Conservation (phyloP, 495 filamentous ascomycete species). For the Durotheca rogersii region DNA sequence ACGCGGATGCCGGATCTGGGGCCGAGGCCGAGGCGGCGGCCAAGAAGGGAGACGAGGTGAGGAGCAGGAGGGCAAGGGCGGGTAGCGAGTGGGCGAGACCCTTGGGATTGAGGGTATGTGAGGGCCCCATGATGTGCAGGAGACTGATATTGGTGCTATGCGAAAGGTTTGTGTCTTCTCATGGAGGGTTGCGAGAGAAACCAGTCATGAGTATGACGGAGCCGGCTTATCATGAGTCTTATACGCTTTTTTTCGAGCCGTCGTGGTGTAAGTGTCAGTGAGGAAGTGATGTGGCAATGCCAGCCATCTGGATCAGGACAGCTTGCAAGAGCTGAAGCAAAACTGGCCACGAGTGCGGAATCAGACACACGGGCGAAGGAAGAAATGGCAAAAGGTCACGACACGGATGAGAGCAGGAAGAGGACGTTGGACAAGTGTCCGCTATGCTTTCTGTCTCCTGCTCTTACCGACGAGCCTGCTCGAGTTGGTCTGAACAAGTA, state of each 20-base stretch:
- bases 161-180: too few relatives aligned
- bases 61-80: background rate
- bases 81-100: slow-evolving; percentile 9
- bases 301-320: slow-evolving; percentile 35
- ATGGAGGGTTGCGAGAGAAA: too few relatives aligned
- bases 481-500: too few relatives aligned
- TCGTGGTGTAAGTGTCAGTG: slow-evolving; percentile 2
- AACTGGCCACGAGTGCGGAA: slow-evolving; percentile 29
- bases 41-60: slow-evolving; percentile 9
- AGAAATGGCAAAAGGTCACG: too few relatives aligned
- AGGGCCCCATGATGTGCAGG: slow-evolving; percentile 13
- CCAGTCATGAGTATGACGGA: slow-evolving; percentile 12
- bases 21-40: slow-evolving; percentile 21
- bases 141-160: background rate
- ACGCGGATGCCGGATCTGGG: slow-evolving; percentile 20
- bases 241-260: too few relatives aligned
- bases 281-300: slow-evolving; percentile 30
- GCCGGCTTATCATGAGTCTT: too few relatives aligned
- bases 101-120: slow-evolving; percentile 11
- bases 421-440: too few relatives aligned
- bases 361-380: too few relatives aligned
- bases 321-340: slow-evolving; percentile 25
- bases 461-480: too few relatives aligned
- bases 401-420: background rate
- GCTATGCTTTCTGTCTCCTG: too few relatives aligned